Base-by-base conservation (phyloP, 345 rosid species). In the Hibiscus trionum region DNA sequence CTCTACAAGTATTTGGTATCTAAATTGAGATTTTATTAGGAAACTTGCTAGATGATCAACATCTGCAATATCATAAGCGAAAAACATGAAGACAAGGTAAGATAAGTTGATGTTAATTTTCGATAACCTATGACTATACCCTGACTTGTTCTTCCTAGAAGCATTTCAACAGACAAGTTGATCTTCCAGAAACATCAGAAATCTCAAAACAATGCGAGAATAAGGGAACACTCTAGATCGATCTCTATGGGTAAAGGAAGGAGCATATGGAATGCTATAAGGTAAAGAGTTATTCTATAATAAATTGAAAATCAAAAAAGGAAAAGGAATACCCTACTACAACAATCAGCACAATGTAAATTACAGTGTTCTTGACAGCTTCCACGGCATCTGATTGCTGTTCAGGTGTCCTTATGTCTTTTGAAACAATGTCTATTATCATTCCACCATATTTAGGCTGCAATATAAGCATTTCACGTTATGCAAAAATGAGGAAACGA, bases 361-460 rank as follows among this genome's bases (percentile, higher is more conserved):
- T 15, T 33, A 87, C 85, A 10, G 91, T 84, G 58, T 78, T 73
- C 77, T 69, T 82, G 79, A 87, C 83, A 39, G 81, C 86, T 64
- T 58, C 62, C 53, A 85, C 59, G 64, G 91, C 88, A 47, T 77
- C 81, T 0, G 81, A 52, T 76, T 82, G 80, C 79, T 85, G 77
- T 49, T 87, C 86, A 75, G 85, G 80, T 0, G 84, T 85, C 60
- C 27, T 64, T 66, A 17, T 77, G 55, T 85, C 86, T 81, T 82
- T 79, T 7, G 91, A 85, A 35, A 85, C 88, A 65, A 87, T 85
- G 84, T 87, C 89, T 52, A 87, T 84, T 72, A 87, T 87, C 83
- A 76, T 84, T 16, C 89, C 91, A 71, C 89, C 91, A 82, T 80
- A 87, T 76, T 86, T 86, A 52, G 88, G 90, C 88, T 86, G 85